Evolutionary conservation across 768 basidiomycete species (phyloP), one percentile per base, ranked within the genome.

Genomic region (Vishniacozyma victoriae): DNA sequence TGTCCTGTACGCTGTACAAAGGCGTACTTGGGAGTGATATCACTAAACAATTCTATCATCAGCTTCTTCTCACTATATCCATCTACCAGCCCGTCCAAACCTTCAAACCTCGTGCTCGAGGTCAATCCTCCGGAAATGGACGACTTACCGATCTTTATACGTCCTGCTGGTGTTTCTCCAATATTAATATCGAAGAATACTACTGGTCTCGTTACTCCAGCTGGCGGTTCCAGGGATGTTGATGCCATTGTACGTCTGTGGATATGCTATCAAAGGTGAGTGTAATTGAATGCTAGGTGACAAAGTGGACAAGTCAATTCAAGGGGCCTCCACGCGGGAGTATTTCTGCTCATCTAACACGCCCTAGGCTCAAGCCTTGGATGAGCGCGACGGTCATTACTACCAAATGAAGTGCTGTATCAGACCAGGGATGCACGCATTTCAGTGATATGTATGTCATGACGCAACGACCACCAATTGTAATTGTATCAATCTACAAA

Each of bases 151-250:
- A 99, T 93, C 75, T 96, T 97, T 59, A 99, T 78, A 25, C 95
- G 76, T 14, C 92, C 93, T 3, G 89, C 89, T 25, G 88, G 87
- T 0, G 91, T 96, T 75, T 97, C 93, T 36, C 95, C 95, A 41
- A 99, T 96, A 41, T 86, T 81, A 52, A 97, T 77, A 68, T 99
- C 95, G 82, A 99, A 92, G 72, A 99, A 99, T 47, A 95, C 91
- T 39, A 99, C 76, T 0, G 95, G 93, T 15, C 93, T 80, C 6
- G 53, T 57, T 19, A 61, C 55, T 0, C 70, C 70, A 24, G 63
- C 48, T 31, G 70, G 65, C 11, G 65, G 48, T 15, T 69, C 67
- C 1, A 64, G 62, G 11, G 52, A 50, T 22, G 55, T 52, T 5
- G 55, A 51, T 1, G 55, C 52, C 55, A 61, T 61, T 7, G n/a